phyloP scores from a whole-genome alignment of 257 asterid genomes.

The Craterostigma plantagineum region DNA sequence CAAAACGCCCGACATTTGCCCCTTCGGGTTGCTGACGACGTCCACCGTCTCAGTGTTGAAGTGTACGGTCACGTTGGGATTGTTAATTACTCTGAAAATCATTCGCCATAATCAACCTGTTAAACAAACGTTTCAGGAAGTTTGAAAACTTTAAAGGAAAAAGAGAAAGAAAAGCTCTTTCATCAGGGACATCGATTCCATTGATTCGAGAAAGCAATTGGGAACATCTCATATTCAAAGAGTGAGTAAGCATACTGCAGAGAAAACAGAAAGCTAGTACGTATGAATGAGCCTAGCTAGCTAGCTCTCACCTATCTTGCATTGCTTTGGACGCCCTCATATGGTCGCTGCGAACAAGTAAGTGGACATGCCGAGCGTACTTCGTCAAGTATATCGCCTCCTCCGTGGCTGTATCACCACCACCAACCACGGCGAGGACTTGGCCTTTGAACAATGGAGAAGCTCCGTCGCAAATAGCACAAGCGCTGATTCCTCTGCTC shows the following conservation, averaged over 20 bases:
- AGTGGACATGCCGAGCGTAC: slow-evolving; percentile 97
- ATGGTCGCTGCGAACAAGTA: slow-evolving; percentile 88
- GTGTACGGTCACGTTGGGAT: slow-evolving; percentile 92
- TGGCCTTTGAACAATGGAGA: slow-evolving; percentile 92
- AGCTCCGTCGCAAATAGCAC: slow-evolving; percentile 99
- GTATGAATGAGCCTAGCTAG: neutral
- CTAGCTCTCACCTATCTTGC: slow-evolving; percentile 76
- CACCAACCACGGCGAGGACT: slow-evolving; percentile 98
- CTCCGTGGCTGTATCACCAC: slow-evolving; percentile 99
- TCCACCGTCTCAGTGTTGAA: slow-evolving; percentile 93
- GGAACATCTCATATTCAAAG: neutral
- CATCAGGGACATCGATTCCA: neutral
- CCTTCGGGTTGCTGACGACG: slow-evolving; percentile 88
- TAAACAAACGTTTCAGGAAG: slow-evolving; percentile 92
- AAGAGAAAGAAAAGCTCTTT: slow-evolving; percentile 1
- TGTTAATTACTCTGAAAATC: slow-evolving; percentile 99
- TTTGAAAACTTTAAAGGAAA: slow-evolving; percentile 50
- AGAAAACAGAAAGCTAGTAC: slow-evolving; percentile 1
- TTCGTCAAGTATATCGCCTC: slow-evolving; percentile 94
- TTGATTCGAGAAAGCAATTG: too few relatives aligned
- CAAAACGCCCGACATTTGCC: slow-evolving; percentile 75
- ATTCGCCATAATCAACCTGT: slow-evolving; percentile 99
- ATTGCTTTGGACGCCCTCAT: slow-evolving; percentile 93
- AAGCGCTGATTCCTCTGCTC: slow-evolving; percentile 99
- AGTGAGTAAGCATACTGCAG: too few relatives aligned